A percentile compares a stretch with the other conserved stretches of the same genome.
Evolutionary conservation across 306 rosid species (phyloP).

Genomic region (Cucumis melo): DNA sequence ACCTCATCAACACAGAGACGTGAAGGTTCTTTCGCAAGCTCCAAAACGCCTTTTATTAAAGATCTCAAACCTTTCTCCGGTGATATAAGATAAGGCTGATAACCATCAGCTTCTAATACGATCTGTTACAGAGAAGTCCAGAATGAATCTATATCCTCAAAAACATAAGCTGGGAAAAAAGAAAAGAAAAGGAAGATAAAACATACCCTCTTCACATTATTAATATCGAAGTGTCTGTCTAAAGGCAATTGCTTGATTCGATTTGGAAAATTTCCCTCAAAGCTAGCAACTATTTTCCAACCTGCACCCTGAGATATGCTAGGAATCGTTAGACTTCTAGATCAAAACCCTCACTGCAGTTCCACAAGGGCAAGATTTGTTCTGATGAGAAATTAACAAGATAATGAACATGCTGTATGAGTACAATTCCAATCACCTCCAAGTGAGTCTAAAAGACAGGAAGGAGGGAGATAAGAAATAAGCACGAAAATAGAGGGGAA

Average conservation of each 20-base stretch:
- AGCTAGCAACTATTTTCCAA: conserved; percentile 96
- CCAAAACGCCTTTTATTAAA: conserved; percentile 85
- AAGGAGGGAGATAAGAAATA: background rate
- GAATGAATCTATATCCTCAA: background rate
- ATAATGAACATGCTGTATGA: background rate
- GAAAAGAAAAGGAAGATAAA: background rate
- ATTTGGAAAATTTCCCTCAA: conserved; percentile 90
- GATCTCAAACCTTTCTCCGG: conserved; percentile 99
- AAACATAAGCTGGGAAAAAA: background rate
- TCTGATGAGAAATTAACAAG: background rate
- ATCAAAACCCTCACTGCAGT: background rate
- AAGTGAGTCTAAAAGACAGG: background rate
- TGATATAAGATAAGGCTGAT: conserved; percentile 96
- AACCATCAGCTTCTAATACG: conserved; percentile 98
- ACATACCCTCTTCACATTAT: conserved; percentile 88
- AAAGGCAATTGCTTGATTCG: conserved; percentile 91
- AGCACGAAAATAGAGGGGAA: background rate
- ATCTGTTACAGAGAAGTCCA: conserved; percentile 32
- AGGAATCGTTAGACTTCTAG: background rate
- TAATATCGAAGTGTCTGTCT: conserved; percentile 93
- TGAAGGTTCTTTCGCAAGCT: conserved; percentile 97
- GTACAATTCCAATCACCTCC: background rate
- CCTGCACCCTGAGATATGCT: conserved; percentile 73
- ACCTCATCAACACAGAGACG: conserved; percentile 99
- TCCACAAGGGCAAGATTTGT: background rate